Percentiles rank a stretch among this genome's conserved stretches.
Evolutionary conservation across 148 eudicot species (phyloP).

Genomic region (Camellia lanceoleosa): DNA sequence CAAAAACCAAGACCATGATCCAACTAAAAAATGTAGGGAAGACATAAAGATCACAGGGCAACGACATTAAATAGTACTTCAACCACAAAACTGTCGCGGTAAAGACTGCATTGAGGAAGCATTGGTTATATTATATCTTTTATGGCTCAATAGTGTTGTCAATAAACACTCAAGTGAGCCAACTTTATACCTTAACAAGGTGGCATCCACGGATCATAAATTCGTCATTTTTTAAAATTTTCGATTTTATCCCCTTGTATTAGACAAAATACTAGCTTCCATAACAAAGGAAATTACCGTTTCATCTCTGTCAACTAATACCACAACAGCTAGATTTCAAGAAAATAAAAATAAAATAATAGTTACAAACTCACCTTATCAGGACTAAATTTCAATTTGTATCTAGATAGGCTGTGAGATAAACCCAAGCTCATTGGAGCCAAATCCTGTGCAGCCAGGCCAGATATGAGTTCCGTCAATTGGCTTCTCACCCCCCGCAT

Average conservation of each 20-base stretch:
- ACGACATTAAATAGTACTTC: background rate
- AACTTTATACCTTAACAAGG: background rate
- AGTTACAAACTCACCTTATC: conserved; percentile 60
- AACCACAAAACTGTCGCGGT: background rate
- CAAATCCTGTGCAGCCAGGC: conserved; percentile 84
- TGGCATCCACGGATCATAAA: background rate
- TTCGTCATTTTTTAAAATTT: background rate
- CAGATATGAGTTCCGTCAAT: conserved; percentile 80
- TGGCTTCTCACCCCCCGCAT: conserved; percentile 97
- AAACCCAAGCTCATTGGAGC: conserved; percentile 99
- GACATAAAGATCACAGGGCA: background rate
- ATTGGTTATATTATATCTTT: background rate
- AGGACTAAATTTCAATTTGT: conserved; percentile 88
- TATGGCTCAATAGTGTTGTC: background rate
- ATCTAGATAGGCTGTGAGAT: conserved; percentile 92
- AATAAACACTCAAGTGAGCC: background rate
- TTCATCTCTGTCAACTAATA: background rate
- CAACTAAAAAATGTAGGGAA: background rate
- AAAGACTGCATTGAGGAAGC: background rate
- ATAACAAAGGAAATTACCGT: background rate
- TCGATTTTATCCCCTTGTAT: background rate
- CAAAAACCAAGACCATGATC: background rate
- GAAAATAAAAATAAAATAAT: background rate
- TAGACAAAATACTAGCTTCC: background rate
- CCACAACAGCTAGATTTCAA: background rate